A percentile compares a stretch with the other conserved stretches of the same genome.
phyloP scores from a whole-genome alignment of 306 rosid species.

The Hippophae tibetana region DNA sequence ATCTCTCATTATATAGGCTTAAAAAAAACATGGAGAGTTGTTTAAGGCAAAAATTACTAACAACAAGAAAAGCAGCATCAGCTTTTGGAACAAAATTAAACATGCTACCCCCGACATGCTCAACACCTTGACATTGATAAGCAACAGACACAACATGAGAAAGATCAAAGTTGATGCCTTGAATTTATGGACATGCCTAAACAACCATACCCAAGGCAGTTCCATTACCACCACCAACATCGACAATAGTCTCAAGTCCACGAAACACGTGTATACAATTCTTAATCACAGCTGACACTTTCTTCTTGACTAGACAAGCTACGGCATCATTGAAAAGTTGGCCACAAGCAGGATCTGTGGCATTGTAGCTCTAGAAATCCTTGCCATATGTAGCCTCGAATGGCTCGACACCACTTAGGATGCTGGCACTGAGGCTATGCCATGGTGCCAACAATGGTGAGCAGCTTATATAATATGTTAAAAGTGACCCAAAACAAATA shows the following conservation, averaged over 20 bases:
- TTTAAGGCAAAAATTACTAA: constrained; percentile 1
- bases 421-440: constrained; percentile 5
- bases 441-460: constrained; percentile 16
- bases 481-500: no score
- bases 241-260: constrained; percentile 46
- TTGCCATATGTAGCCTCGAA: constrained; percentile 39
- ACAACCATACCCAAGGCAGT: constrained; percentile 24
- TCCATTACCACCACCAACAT: constrained; percentile 77
- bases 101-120: constrained; percentile 59
- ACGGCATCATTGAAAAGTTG: constrained; percentile 50
- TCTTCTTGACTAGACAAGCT: constrained; percentile 39
- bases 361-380: constrained; percentile 42
- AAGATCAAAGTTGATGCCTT: constrained; percentile 58
- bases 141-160: constrained; percentile 47
- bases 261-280: constrained; percentile 32
- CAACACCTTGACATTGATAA: constrained; percentile 10
- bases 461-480: not conserved
- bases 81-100: constrained; percentile 54
- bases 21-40: no score
- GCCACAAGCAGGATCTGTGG: constrained; percentile 20
- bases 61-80: constrained; percentile 54
- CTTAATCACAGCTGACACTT: constrained; percentile 22
- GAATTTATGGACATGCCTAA: constrained; percentile 36
- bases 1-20: not conserved
- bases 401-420: not conserved